phyloP scores from a whole-genome alignment of 768 basidiomycete genomes.

The Hemileccinum impolitum region DNA sequence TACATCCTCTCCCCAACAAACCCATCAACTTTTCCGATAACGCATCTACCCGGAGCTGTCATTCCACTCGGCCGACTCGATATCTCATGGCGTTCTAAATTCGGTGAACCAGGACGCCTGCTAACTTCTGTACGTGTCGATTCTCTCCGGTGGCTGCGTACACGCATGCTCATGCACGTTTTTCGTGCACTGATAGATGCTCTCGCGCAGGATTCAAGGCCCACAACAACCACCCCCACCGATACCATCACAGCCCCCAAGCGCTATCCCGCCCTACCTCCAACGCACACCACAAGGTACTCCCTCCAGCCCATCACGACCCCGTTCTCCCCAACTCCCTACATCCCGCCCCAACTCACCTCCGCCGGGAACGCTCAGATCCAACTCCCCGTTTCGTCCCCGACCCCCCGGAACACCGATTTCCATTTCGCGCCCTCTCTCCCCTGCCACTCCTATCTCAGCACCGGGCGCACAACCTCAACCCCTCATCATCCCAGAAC shows the following conservation, averaged over 20 bases:
- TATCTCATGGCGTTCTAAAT: constrained; percentile 82
- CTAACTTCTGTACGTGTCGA: constrained; percentile 63
- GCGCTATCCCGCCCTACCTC: constrained; percentile 77
- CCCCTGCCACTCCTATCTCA: constrained; percentile 29
- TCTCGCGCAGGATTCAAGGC: constrained; percentile 77
- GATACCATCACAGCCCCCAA: constrained; percentile 44
- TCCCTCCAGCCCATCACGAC: constrained; percentile 42
- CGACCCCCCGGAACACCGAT: constrained; percentile 29
- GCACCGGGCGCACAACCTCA: constrained; percentile 10
- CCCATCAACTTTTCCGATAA: constrained; percentile 42
- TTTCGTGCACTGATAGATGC: constrained; percentile 40
- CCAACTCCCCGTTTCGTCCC: constrained; percentile 40
- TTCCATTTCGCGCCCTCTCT: constrained; percentile 28
- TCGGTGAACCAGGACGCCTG: constrained; percentile 82
- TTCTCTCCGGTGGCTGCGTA: neutral
- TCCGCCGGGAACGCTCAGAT: constrained; percentile 43
- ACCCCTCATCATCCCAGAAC: constrained; percentile 22
- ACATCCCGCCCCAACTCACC: constrained; percentile 58
- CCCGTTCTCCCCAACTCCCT: constrained; percentile 55
- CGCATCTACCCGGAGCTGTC: constrained; percentile 62
- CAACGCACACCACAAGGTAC: constrained; percentile 48
- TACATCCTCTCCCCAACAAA: constrained; percentile 67
- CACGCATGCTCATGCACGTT: neutral
- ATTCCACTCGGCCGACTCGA: constrained; percentile 85
- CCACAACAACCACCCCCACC: constrained; percentile 30